Conservation (phyloP, 1,139 yeast genomes). For the Debaryomyces nepalensis region DNA sequence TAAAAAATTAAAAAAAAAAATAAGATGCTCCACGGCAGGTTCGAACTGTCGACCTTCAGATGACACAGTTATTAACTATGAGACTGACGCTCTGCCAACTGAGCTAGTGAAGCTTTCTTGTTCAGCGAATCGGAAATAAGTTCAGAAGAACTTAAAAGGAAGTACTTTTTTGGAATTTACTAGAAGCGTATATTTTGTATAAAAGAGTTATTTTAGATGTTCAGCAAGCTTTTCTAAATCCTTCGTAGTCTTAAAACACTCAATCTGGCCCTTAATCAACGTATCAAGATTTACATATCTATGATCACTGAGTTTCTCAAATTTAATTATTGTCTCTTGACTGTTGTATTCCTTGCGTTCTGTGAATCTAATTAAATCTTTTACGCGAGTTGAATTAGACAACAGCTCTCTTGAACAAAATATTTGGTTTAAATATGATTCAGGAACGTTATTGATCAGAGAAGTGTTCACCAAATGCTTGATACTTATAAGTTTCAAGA, state of each 20-base stretch:
- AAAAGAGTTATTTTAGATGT: conserved; percentile 2
- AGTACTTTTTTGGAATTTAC: not conserved
- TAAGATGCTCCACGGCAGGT: conserved; percentile 55
- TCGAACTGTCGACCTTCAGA: conserved; percentile 62
- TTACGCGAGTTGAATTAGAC: conserved; percentile 17
- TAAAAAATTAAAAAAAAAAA: conserved; percentile 20
- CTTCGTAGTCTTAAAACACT: conserved; percentile 6
- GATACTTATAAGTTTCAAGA: conserved; percentile 25
- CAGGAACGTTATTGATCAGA: conserved; percentile 22
- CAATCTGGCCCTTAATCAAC: conserved; percentile 6
- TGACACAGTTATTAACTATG: conserved; percentile 40
- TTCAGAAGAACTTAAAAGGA: not conserved
- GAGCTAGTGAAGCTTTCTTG: conserved; percentile 48
- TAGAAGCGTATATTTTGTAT: not conserved
- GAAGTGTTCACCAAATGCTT: conserved; percentile 24
- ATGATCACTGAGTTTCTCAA: not conserved
- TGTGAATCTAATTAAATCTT: conserved; percentile 11
- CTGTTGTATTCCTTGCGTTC: not conserved
- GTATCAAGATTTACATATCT: not conserved
- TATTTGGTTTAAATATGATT: conserved; percentile 15
- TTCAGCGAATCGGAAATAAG: not conserved
- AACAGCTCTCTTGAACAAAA: conserved; percentile 19
- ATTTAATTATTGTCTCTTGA: conserved; percentile 13
- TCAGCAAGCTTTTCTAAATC: conserved; percentile 9
- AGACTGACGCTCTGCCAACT: conserved; percentile 58